Conservation (phyloP, 2,329 filamentous ascomycete species). For the Geoglossum cookeanum region DNA sequence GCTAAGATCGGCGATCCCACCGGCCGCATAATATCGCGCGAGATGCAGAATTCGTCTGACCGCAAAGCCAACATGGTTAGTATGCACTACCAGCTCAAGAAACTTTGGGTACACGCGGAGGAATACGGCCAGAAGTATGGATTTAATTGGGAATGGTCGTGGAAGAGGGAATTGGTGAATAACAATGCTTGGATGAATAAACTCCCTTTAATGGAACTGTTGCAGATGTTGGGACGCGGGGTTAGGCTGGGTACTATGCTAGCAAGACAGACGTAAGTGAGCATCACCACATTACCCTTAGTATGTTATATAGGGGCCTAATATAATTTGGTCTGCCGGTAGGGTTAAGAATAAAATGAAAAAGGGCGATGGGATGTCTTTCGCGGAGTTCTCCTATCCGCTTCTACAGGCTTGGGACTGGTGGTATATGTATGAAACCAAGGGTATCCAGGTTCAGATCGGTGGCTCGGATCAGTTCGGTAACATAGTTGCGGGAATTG, state of each 20-base stretch:
- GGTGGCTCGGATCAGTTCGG: constrained; percentile 93
- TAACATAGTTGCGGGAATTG: constrained; percentile 82
- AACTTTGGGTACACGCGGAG: constrained; percentile 58
- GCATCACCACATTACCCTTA: constrained; percentile 6
- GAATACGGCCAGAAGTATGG: constrained; percentile 44
- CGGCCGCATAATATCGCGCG: constrained; percentile 43
- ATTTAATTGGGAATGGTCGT: constrained; percentile 42
- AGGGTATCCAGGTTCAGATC: constrained; percentile 63
- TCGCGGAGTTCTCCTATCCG: constrained; percentile 84
- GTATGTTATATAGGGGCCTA: constrained; percentile 7
- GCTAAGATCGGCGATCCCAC: constrained; percentile 64
- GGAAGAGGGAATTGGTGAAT: constrained; percentile 51
- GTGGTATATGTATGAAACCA: constrained; percentile 63
- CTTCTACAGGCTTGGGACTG: constrained; percentile 93
- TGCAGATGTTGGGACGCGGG: constrained; percentile 51
- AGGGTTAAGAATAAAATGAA: constrained; percentile 66
- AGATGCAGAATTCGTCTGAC: constrained; percentile 30
- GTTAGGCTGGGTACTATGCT: constrained; percentile 76
- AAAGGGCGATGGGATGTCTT: constrained; percentile 82
- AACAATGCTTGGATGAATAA: constrained; percentile 72
- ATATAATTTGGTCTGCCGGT: constrained; percentile 6
- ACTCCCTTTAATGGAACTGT: constrained; percentile 52
- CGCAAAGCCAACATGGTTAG: constrained; percentile 45
- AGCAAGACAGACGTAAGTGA: constrained; percentile 61
- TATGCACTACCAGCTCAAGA: constrained; percentile 50